Base-by-base conservation (phyloP, 257 asterid genomes). In the Nicotiana paniculata region DNA sequence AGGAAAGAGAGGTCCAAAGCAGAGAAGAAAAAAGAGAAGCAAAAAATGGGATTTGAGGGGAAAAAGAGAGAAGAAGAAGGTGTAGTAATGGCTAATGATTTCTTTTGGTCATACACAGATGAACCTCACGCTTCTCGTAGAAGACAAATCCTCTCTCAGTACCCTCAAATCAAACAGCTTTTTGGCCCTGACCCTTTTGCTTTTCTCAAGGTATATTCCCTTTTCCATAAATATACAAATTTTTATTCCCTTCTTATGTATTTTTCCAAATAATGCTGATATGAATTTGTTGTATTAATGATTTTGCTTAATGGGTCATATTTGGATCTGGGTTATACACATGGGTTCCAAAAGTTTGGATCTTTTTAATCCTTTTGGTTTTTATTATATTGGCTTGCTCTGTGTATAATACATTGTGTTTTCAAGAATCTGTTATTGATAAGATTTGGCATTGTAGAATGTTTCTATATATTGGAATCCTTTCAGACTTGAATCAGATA, bases 91-190 rank as follows among this genome's bases (percentile, higher is more conserved):
- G 94, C 94, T 9, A 83, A 91, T 33, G 98, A 93, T 84, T 94
- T 91, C 81, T 93, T 86, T 90, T 94, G 97, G 98, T 93, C 98
- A 12, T 94, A 93, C 76, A 94, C 97, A 33, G 97, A 93, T 79
- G 98, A 94, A 84, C 98, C 97, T 16, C 97, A 94, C 26, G 95
- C 97, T 85, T 90, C 97, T 62, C 97, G 98, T 74, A 88, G 98
- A 67, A 89, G 89, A 61, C 90, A 88, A 88, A 94, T 94, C 89
- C 97, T 94, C 89, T 90, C 98, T 84, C 87, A 93, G 28, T 88
- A 94, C 85, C 98, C 98, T 84, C 96, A 94, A 85, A 94, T 94
- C 84, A 91, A 82, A 83, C 81, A 91, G 5, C 94, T 91, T 64
- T 94, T 91, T 86, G 98, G 98, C 85, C 97, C 98, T 63, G 97